Conservation (phyloP, 371 early-diverging fungal species). For the Mucor saturninus region DNA sequence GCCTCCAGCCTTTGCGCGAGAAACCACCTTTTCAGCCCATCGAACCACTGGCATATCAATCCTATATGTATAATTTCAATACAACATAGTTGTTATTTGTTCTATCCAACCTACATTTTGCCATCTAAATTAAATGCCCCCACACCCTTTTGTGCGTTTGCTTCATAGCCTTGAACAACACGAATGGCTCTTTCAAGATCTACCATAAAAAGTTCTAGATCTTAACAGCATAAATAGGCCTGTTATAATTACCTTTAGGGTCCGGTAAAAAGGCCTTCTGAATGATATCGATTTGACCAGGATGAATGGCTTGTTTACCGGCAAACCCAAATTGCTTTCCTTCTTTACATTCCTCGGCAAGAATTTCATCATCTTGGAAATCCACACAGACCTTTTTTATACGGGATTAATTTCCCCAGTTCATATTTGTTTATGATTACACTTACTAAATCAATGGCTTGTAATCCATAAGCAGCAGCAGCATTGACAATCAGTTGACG, state of each 20-base stretch:
- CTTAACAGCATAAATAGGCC: too few species aligned
- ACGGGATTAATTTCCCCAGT: background rate
- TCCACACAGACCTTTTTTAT: conserved; percentile 82
- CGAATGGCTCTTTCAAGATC: conserved; percentile 67
- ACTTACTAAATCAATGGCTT: conserved; percentile 87
- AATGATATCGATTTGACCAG: conserved; percentile 84
- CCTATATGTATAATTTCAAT: conserved; percentile 31
- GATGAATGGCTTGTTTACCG: conserved; percentile 96
- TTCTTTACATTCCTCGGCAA: conserved; percentile 83
- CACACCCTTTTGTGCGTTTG: conserved; percentile 69
- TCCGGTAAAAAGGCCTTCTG: conserved; percentile 80
- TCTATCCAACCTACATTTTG: conserved; percentile 67
- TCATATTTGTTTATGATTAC: background rate
- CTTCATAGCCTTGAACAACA: conserved; percentile 71
- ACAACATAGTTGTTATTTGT: background rate
- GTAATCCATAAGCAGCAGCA: conserved; percentile 83
- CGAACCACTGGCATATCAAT: conserved; percentile 75
- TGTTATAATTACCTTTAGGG: conserved; percentile 52
- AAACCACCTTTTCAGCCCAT: conserved; percentile 70
- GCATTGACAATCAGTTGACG: conserved; percentile 81
- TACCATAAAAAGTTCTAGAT: conserved; percentile 9
- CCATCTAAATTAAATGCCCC: conserved; percentile 93
- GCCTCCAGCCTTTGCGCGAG: conserved; percentile 61
- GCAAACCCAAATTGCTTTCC: conserved; percentile 92
- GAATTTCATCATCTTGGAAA: conserved; percentile 66